A percentile compares a stretch with the other conserved stretches of the same genome.
Evolutionary conservation across 2,329 filamentous ascomycete genomes (phyloP).

Genomic region (Penicillium sp.): DNA sequence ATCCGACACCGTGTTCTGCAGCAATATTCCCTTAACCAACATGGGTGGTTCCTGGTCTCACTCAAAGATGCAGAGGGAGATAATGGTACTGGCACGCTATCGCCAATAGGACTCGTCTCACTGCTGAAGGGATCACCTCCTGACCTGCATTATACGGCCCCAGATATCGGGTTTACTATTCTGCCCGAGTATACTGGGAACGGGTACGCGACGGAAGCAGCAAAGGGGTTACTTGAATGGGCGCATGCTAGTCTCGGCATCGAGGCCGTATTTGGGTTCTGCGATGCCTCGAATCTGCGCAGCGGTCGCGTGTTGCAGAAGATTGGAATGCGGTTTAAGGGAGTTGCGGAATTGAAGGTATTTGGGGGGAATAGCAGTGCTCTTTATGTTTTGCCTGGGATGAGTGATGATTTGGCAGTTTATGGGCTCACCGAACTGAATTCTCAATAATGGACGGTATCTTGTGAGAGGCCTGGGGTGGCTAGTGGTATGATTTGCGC

Average conservation of each 20-base stretch:
- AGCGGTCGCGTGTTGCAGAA: conserved; percentile 28
- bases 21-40: conserved; percentile 12
- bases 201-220: conserved; percentile 33
- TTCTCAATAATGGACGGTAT: neutral
- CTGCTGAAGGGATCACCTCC: conserved; percentile 23
- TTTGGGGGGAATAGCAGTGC: conserved; percentile 23
- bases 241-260: conserved; percentile 18
- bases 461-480: no score
- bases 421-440: conserved; percentile 13
- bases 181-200: conserved; percentile 29
- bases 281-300: conserved; percentile 17
- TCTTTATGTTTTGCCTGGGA: conserved; percentile 20
- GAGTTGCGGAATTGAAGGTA: conserved; percentile 16
- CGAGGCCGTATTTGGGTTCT: conserved; percentile 26
- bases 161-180: conserved; percentile 31
- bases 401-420: conserved; percentile 21
- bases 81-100: no score
- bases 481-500: no score
- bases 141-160: conserved; percentile 16
- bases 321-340: conserved; percentile 27
- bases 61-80: neutral
- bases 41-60: conserved; percentile 19
- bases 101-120: conserved; percentile 22
- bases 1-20: conserved; percentile 5
- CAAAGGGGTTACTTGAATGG: conserved; percentile 23